Base-by-base conservation (phyloP, 441 rosid genomes). In the Populus hybrid region DNA sequence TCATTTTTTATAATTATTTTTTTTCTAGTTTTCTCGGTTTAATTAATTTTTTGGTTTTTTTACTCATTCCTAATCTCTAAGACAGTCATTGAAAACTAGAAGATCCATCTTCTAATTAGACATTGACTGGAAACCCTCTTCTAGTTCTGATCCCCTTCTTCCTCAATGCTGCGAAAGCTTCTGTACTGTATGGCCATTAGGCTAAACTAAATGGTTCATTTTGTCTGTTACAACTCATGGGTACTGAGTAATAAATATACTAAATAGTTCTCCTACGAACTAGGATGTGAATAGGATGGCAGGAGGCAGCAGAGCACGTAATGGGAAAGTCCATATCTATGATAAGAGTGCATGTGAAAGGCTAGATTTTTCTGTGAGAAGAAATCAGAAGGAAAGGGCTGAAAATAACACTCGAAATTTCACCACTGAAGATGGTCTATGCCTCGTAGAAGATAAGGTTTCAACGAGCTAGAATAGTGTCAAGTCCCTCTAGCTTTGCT, bases 321-420 rank as follows among this genome's bases (percentile, higher is more conserved):
- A 40, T 3, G 14, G 46, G 57, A 46, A 46, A 46, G 79, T 76
- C 40, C 79, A 76, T 34, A 61, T 76, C 57, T 70, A 59, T 70
- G 69, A 57, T 61, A 57, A 59, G 40, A 57, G 67, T 28, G 69
- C 69, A 2, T 77, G 79, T 28, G 79, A 77, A 50, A 70, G 72
- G 75, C 75, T 64, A 19, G 70, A 77, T 18, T 64, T 42, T 28
- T 6, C 79, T 9, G 69, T 9, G 61, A 61, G 64, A 7, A 76
- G 32, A 69, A 70, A 19, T 75, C 36, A 7, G 9, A 38, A 23
- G 59, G 12, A 14, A 67, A 46, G 23, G n/a, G 12, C 38, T 74
- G 26, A 8, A 42, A 24, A 70, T 28, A 9, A 67, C 10, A n/a
- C 18, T 24, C 28, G 1, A 46, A 50, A 67, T 19, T 30, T 18